Base-by-base conservation (phyloP, 2,329 filamentous ascomycete species). In the Xylaria sp. region DNA sequence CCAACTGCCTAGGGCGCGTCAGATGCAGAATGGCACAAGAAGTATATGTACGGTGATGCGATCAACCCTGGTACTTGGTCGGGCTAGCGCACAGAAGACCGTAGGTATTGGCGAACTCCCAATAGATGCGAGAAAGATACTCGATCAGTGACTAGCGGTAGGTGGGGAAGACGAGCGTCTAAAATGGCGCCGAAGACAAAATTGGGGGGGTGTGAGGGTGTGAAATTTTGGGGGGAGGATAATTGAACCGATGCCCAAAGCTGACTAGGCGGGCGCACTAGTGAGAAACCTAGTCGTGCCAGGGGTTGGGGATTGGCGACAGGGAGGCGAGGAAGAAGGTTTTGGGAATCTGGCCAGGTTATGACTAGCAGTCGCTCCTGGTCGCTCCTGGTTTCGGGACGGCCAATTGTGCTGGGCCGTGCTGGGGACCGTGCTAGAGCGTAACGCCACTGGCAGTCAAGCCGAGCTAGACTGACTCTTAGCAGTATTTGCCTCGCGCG, bases 391-490 rank as follows among this genome's bases (percentile, higher is more conserved):
- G 58, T 66, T 57, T 67, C 69, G 74, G 73, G 62, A 60, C 65
- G 46, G 28, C 65, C 60, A 70, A 56, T 70, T 64, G 60, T 68
- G 51, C 63, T 64, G 68, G 28, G 10, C 8, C 33, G 33, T 36
- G 33, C 33, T 36, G 33, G 28, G 28, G 28, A 28, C 28, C 28
- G 62, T 68, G 49, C 62, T 64, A 62, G 28, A 68, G 62, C 55
- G 68, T 51, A 60, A 61, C 68, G 72, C 74, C 76, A 73, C 75
- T 74, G 75, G 69, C 66, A 67, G 56, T 62, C 65, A 61, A 66
- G 66, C 68, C 69, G 62, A 71, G 70, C 73, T 75, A 77, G 72
- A 75, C 74, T 76, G 75, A 75, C 75, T 77, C 75, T 76, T 76
- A 28, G n/a, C 28, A 28, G 28, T 28, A 64, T 72, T 74, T 72